A percentile compares a stretch with the other conserved stretches of the same genome.
These are phyloP conservation scores for Fusarium sp. DNA, from an alignment of 2,329 filamentous ascomycete genomes.

Conservation along the genomic window DNA sequence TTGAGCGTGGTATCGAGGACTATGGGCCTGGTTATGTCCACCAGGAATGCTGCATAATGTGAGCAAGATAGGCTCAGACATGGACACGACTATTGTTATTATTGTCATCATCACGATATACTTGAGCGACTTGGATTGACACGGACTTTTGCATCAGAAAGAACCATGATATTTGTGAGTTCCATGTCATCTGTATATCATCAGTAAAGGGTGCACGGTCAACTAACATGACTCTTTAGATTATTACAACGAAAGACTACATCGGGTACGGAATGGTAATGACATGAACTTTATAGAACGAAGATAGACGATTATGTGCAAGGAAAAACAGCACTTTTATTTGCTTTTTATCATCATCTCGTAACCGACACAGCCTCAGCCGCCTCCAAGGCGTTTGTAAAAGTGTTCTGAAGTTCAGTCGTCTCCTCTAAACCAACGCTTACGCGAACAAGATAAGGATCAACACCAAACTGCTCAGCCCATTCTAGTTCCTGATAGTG, in stretches of 20 bases:
- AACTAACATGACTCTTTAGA: slow-evolving; percentile 7
- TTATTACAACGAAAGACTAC: background rate
- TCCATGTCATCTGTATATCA: background rate
- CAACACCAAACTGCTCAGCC: slow-evolving; percentile 83
- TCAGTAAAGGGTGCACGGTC: background rate
- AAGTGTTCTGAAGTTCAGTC: slow-evolving; percentile 68
- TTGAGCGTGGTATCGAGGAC: slow-evolving; percentile 76
- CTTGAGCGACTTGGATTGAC: background rate
- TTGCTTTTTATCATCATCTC: background rate
- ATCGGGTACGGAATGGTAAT: background rate
- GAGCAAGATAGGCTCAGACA: slow-evolving; percentile 19
- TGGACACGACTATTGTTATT: background rate
- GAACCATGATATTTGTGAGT: slow-evolving; percentile 9
- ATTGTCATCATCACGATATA: background rate
- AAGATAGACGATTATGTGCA: slow-evolving; percentile 2
- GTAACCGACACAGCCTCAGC: slow-evolving; percentile 48
- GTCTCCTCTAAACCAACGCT: slow-evolving; percentile 91
- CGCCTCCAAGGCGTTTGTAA: slow-evolving; percentile 75
- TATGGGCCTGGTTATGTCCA: slow-evolving; percentile 73
- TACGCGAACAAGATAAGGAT: slow-evolving; percentile 81
- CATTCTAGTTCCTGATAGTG: slow-evolving; percentile 95
- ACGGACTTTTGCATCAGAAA: background rate
- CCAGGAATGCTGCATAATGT: slow-evolving; percentile 70
- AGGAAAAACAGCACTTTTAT: slow-evolving; percentile 2
- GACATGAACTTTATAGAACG: background rate